phyloP scores from a whole-genome alignment of 2,329 filamentous ascomycete species.

The Pseudocercospora vitis region DNA sequence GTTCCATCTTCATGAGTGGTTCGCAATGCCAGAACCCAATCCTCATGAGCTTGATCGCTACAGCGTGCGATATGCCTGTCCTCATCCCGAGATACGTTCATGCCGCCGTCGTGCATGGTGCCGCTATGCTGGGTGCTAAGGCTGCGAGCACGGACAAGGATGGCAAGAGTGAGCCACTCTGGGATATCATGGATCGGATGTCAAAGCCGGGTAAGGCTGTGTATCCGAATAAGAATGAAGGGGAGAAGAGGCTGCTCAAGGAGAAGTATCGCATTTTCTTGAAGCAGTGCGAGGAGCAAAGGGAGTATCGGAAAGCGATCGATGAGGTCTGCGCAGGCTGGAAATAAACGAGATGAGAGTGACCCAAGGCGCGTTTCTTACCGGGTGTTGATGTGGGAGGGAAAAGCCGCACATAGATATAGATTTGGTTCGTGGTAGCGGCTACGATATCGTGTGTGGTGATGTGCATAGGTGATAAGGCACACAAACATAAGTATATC shows the following conservation, averaged over 20 bases:
- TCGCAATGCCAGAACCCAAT: slow-evolving; percentile 96
- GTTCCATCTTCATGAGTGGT: slow-evolving; percentile 97
- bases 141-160: slow-evolving; percentile 80
- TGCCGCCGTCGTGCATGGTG: slow-evolving; percentile 94
- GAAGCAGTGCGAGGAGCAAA: slow-evolving; percentile 85
- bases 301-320: slow-evolving; percentile 74
- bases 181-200: slow-evolving; percentile 97
- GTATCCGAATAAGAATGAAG: slow-evolving; percentile 67
- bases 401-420: slow-evolving; percentile 4
- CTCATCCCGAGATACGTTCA: slow-evolving; percentile 91
- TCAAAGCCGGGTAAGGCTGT: slow-evolving; percentile 89
- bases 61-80: slow-evolving; percentile 87
- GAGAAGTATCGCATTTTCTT: slow-evolving; percentile 96
- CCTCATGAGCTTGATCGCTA: slow-evolving; percentile 87
- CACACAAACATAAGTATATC: too few relatives aligned
- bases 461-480: not conserved
- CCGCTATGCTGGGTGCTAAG: slow-evolving; percentile 96
- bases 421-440: too few relatives aligned
- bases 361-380: not conserved
- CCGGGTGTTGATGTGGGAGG: not conserved
- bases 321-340: slow-evolving; percentile 56
- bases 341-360: slow-evolving; percentile 20
- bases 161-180: slow-evolving; percentile 80
- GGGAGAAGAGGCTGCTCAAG: slow-evolving; percentile 75
- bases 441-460: not conserved